phyloP scores from a whole-genome alignment of 2,329 filamentous ascomycete genomes.

The Leptographium radiaticola region DNA sequence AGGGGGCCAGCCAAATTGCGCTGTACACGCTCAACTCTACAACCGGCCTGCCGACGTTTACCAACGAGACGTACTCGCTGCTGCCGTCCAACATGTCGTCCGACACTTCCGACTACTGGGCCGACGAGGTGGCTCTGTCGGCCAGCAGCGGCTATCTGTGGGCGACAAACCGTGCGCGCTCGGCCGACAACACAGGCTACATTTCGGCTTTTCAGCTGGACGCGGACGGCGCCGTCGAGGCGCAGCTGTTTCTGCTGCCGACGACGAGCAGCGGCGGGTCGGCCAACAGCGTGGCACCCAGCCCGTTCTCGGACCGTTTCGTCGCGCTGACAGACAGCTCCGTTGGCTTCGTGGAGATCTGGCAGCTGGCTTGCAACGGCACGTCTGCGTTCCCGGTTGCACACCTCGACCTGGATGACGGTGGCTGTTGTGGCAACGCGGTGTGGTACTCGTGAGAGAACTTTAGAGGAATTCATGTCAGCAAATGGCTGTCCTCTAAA shows the following conservation, averaged over 20 bases:
- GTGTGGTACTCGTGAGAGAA: constrained; percentile 10
- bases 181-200: constrained; percentile 6
- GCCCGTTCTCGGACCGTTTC: constrained; percentile 10
- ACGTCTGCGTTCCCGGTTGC: constrained; percentile 8
- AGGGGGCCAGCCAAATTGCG: constrained; percentile 9
- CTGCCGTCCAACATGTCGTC: constrained; percentile 5
- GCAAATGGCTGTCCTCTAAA: no score
- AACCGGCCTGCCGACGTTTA: neutral
- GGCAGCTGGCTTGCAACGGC: constrained; percentile 11
- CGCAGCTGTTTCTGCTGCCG: constrained; percentile 10
- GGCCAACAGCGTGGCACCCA: constrained; percentile 12
- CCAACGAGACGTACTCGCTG: constrained; percentile 6
- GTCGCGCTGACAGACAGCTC: constrained; percentile 11
- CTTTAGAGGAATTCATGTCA: no score
- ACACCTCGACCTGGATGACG: constrained; percentile 10
- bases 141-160: constrained; percentile 10
- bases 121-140: constrained; percentile 13
- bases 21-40: constrained; percentile 4
- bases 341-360: constrained; percentile 13
- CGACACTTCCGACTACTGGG: constrained; percentile 10
- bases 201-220: constrained; percentile 3
- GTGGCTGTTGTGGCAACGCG: constrained; percentile 14
- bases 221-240: constrained; percentile 5
- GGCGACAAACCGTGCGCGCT: constrained; percentile 9
- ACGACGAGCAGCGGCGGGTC: constrained; percentile 11